These are phyloP conservation scores for Alectoria sarmentosa DNA, from an alignment of 495 filamentous ascomycete species.

Conservation along the genomic window DNA sequence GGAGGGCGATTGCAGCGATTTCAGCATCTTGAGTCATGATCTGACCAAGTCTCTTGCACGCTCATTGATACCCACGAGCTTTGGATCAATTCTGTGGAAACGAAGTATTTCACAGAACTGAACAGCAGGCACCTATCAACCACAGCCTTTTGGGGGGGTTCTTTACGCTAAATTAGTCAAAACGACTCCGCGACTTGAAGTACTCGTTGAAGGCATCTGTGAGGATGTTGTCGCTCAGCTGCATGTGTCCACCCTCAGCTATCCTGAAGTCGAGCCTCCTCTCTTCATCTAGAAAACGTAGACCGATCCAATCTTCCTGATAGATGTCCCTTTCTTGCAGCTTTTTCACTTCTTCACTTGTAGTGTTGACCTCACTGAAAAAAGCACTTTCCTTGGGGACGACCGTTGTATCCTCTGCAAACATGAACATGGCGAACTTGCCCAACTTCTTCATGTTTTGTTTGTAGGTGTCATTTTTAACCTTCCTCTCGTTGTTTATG, in stretches of 20 bases:
- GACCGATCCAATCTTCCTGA: constrained; percentile 88
- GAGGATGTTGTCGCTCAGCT: constrained; percentile 60
- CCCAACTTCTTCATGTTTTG: constrained; percentile 61
- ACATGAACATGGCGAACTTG: constrained; percentile 84
- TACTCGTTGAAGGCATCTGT: constrained; percentile 63
- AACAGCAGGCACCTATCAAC: background rate
- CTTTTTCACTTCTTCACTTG: constrained; percentile 51
- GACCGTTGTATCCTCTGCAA: constrained; percentile 76
- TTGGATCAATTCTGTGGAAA: too few species aligned
- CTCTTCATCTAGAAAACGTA: constrained; percentile 73
- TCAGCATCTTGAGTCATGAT: background rate
- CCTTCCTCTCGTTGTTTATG: constrained; percentile 83
- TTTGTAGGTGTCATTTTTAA: constrained; percentile 70
- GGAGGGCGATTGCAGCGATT: constrained; percentile 7
- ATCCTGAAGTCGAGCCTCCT: constrained; percentile 68
- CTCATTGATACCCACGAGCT: background rate
- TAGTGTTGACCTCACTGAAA: constrained; percentile 81
- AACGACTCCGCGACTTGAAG: constrained; percentile 44
- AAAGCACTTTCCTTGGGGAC: constrained; percentile 87
- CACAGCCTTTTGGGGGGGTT: background rate
- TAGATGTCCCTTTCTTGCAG: constrained; percentile 71
- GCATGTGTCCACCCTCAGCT: constrained; percentile 75
- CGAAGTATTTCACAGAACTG: background rate
- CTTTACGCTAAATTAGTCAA: background rate
- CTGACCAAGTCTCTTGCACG: background rate